Evolutionary conservation across 2,329 filamentous ascomycete genomes (phyloP).

Genomic region (Cladophialophora bantiana): DNA sequence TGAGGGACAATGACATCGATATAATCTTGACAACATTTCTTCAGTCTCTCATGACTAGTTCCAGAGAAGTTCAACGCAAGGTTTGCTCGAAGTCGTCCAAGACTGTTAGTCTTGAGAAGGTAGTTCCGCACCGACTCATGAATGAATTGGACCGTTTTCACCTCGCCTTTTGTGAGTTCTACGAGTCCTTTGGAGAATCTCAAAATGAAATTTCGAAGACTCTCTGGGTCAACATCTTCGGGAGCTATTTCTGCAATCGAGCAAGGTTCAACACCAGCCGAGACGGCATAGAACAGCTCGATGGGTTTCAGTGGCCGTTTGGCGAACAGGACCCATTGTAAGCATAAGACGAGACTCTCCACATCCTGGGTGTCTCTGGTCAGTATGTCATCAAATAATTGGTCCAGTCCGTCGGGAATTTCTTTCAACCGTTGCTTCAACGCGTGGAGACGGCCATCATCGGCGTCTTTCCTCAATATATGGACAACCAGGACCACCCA

Average conservation of each 20-base stretch:
- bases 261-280: slow-evolving; percentile 41
- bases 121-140: slow-evolving; percentile 53
- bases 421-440: slow-evolving; percentile 48
- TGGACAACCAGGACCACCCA: slow-evolving; percentile 56
- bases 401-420: slow-evolving; percentile 52
- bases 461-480: slow-evolving; percentile 55
- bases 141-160: slow-evolving; percentile 55
- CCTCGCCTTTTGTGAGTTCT: slow-evolving; percentile 32
- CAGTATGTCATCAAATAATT: slow-evolving; percentile 62
- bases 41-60: too few species aligned
- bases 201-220: slow-evolving; percentile 48
- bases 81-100: slow-evolving; percentile 23
- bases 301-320: slow-evolving; percentile 50
- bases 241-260: slow-evolving; percentile 30
- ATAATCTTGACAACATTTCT: too few species aligned
- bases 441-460: slow-evolving; percentile 41
- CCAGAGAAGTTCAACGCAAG: too few species aligned
- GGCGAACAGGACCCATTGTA: slow-evolving; percentile 35
- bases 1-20: too few species aligned
- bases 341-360: slow-evolving; percentile 50
- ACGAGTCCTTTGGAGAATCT: slow-evolving; percentile 60
- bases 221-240: slow-evolving; percentile 29
- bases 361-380: slow-evolving; percentile 54
- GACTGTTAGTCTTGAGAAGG: slow-evolving; percentile 48
- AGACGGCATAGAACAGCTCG: slow-evolving; percentile 54